Conservation (phyloP, 805 yeast genomes). For the Blastobotrys terrestris region DNA sequence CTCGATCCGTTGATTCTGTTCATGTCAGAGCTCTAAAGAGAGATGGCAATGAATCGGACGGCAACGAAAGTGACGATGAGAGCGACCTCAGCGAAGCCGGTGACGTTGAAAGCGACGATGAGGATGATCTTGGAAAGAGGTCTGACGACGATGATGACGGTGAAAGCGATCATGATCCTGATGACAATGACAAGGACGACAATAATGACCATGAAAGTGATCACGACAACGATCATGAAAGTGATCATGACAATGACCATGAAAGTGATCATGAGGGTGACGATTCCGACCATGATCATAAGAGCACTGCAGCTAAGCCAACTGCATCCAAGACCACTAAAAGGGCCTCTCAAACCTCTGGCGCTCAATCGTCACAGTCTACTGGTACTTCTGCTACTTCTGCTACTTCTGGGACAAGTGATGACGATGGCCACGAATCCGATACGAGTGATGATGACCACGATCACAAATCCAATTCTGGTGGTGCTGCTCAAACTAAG, state of each 20-base stretch:
- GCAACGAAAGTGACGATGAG: not conserved
- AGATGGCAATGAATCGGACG: not conserved
- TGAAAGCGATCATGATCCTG: not conserved
- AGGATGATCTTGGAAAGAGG: no score
- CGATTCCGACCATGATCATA: not conserved
- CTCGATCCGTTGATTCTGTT: not conserved
- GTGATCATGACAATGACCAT: not conserved
- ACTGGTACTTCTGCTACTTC: no score
- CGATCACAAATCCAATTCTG: not conserved
- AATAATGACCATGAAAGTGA: not conserved
- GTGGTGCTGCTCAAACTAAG: not conserved
- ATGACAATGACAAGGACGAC: not conserved
- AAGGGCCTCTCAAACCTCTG: not conserved
- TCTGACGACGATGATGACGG: not conserved
- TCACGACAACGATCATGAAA: not conserved
- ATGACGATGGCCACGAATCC: not conserved
- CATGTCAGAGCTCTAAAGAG: not conserved
- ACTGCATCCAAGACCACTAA: not conserved
- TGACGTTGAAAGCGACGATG: not conserved
- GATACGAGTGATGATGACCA: not conserved
- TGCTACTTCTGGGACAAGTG: no score
- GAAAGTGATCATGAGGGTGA: not conserved
- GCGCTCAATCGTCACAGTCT: not conserved
- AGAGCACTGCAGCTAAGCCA: no score
- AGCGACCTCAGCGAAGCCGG: not conserved